Evolutionary conservation across 805 yeast species (phyloP).

Genomic region (Lachancea quebecensis): DNA sequence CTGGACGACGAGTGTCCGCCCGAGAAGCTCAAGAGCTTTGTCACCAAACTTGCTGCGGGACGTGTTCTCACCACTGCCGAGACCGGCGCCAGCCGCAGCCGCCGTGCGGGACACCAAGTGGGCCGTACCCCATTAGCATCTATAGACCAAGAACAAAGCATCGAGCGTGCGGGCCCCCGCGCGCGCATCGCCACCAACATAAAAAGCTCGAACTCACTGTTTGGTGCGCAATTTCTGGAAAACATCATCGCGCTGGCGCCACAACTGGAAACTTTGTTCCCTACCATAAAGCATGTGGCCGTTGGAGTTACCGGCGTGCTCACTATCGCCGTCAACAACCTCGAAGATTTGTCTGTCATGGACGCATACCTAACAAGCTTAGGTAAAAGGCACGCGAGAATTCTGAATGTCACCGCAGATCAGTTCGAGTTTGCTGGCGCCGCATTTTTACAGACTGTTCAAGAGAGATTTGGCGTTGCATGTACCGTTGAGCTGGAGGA

Average conservation of each 20-base stretch:
- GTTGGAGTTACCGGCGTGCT: conserved; percentile 73
- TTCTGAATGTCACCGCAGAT: conserved; percentile 62
- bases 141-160: too few species aligned
- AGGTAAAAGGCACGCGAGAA: conserved; percentile 70
- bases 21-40: conserved; percentile 3
- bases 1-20: conserved; percentile 28
- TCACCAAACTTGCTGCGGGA: neutral
- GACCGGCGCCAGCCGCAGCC: neutral
- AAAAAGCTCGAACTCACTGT: conserved; percentile 43
- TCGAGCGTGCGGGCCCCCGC: neutral
- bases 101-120: neutral
- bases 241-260: conserved; percentile 59
- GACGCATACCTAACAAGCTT: conserved; percentile 54
- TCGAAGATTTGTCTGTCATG: conserved; percentile 51
- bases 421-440: conserved; percentile 69
- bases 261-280: conserved; percentile 55
- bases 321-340: conserved; percentile 54
- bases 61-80: neutral
- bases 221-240: conserved; percentile 70
- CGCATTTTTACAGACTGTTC: conserved; percentile 60
- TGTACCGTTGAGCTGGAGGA: conserved; percentile 58
- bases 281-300: conserved; percentile 72
- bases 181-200: conserved; percentile 21
- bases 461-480: conserved; percentile 48
- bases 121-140: neutral